Evolutionary conservation across 495 filamentous ascomycete genomes (phyloP), one percentile per base, ranked within the genome.

Genomic region (Xylaria bambusicola): DNA sequence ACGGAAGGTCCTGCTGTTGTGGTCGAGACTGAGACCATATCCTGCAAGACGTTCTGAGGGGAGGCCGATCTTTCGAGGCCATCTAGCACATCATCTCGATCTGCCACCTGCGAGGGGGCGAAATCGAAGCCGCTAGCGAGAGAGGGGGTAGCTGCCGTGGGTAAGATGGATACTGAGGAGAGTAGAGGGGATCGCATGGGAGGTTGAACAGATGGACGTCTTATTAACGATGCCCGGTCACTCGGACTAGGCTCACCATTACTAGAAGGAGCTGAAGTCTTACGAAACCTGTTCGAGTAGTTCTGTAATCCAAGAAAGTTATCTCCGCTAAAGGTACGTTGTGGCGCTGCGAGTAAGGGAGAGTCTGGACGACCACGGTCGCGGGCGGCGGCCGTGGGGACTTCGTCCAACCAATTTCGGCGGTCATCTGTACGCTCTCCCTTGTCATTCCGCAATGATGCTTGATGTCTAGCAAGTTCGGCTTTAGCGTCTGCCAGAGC

Each of bases 1-100:
- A 99, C 93, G 3, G 89, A 93, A 3, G 94, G 94, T 0, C 94
- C 94, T 0, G 94, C 91, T 6, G 86, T 92, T 18, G 89, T 85
- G 6, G 94, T 96, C 2, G 90, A 94, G 17, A 90, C 91, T 13
- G 90, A 94, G 29, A 96, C 82, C 70, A 97, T 87, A 64, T 98
- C 93, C 64, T 93, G 89, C 65, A 93, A 82, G 17, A 88, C 84
- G 53, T 86, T 85, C 26, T 86, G 87, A 3, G 88, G 89, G 4
- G 89, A 87, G 8, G 82, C 81, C 12, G 82, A 81, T 21, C 81
- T 82, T 35, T 77, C 78, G 5, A 78, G 63, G 35, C 80, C 78
- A 17, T 82, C 83, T 64, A 89, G 88, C 54, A 81, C 82, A 55
- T 92, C 87, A 36, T 93, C 89, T 21, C 84, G 80, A 50, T 90